These are phyloP conservation scores for Xerocomus nothofagi DNA, from an alignment of 1,284 basidiomycete genomes.

Conservation along the genomic window DNA sequence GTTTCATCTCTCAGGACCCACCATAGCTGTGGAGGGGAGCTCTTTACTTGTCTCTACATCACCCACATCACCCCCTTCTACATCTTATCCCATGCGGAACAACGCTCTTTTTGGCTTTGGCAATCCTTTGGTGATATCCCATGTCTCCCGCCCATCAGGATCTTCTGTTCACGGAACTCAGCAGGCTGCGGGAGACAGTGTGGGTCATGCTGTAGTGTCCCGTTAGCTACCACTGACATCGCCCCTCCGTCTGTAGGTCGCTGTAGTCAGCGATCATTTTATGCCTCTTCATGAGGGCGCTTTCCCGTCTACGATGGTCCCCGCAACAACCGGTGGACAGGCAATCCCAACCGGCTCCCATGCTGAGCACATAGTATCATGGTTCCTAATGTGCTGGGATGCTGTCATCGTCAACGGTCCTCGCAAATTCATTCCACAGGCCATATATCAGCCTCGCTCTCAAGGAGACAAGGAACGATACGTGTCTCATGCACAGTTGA, in stretches of 20 bases:
- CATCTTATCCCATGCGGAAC: neutral
- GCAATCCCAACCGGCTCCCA: neutral
- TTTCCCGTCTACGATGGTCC: neutral
- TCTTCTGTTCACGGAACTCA: neutral
- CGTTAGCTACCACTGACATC: neutral
- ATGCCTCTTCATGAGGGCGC: neutral
- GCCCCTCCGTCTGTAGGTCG: neutral
- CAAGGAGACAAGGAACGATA: slow-evolving; percentile 67
- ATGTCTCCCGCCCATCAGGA: neutral
- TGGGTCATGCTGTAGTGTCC: slow-evolving; percentile 3
- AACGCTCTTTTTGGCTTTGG: neutral
- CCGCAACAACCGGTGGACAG: neutral
- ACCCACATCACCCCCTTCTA: neutral
- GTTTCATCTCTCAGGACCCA: neutral
- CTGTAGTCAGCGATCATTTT: neutral
- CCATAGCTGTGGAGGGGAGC: neutral
- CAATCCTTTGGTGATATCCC: neutral
- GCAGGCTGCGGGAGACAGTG: neutral
- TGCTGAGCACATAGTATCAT: slow-evolving; percentile 3
- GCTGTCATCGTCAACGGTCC: slow-evolving; percentile 27
- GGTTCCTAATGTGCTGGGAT: neutral
- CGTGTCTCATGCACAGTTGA: slow-evolving; percentile 63
- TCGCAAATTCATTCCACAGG: slow-evolving; percentile 57
- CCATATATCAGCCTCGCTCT: slow-evolving; percentile 65
- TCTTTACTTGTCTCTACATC: neutral